Percentiles rank a stretch among this genome's conserved stretches.
phyloP scores from a whole-genome alignment of 108 stramenopile species.

The Skeletonema tropicum region DNA sequence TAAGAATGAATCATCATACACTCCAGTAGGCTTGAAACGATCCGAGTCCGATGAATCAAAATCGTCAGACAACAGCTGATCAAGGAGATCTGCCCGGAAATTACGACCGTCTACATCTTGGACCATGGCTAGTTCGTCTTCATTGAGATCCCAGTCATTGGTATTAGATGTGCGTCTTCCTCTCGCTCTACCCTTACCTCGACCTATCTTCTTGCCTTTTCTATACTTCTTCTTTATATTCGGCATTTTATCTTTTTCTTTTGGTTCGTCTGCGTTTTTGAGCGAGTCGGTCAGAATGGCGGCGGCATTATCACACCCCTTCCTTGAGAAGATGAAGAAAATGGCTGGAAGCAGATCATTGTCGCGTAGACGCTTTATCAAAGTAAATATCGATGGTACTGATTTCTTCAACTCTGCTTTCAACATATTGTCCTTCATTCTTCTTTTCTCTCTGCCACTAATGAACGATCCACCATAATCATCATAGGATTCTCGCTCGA shows the following conservation, averaged over 20 bases:
- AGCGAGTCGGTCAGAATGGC: conserved; percentile 51
- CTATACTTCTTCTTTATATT: conserved; percentile 17
- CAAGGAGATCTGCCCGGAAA: conserved; percentile 64
- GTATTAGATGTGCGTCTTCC: conserved; percentile 28
- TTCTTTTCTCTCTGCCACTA: conserved; percentile 58
- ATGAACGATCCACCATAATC: conserved; percentile 38
- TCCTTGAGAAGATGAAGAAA: conserved; percentile 92
- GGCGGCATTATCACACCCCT: conserved; percentile 91
- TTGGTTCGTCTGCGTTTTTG: conserved; percentile 36
- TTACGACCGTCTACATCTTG: conserved; percentile 65
- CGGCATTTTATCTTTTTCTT: conserved; percentile 16
- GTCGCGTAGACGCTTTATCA: conserved; percentile 67
- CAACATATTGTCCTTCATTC: conserved; percentile 67
- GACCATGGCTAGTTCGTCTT: conserved; percentile 37
- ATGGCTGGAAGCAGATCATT: conserved; percentile 89
- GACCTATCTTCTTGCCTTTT: conserved; percentile 22
- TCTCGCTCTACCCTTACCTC: conserved; percentile 37
- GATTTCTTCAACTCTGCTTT: conserved; percentile 73
- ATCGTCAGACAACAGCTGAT: conserved; percentile 50
- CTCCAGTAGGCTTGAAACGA: conserved; percentile 11
- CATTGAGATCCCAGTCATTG: conserved; percentile 37
- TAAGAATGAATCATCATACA: conserved; percentile 54
- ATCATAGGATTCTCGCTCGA: conserved; percentile 33
- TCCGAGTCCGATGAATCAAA: conserved; percentile 22
- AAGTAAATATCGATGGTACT: conserved; percentile 64